Conservation (phyloP, 768 basidiomycete species). For the Tricholoma furcatifolium region DNA sequence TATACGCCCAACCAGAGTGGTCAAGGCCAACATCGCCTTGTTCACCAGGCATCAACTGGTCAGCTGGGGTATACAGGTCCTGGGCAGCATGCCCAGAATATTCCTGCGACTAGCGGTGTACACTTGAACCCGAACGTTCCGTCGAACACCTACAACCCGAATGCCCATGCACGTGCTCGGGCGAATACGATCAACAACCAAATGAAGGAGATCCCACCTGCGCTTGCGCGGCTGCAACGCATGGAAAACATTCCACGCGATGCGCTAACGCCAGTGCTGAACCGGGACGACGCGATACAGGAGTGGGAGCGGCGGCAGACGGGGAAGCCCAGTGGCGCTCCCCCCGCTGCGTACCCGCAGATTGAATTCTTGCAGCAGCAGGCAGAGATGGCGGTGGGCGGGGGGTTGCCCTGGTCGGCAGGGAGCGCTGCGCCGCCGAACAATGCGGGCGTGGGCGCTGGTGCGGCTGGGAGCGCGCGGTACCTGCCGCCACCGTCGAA, state of each 20-base stretch:
- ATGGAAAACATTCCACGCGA: slow-evolving; percentile 90
- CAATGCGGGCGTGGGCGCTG: slow-evolving; percentile 18
- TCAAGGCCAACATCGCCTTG: slow-evolving; percentile 37
- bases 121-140: slow-evolving; percentile 55
- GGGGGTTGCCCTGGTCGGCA: slow-evolving; percentile 53
- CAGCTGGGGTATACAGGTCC: slow-evolving; percentile 40
- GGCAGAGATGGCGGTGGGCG: slow-evolving; percentile 78
- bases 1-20: slow-evolving; percentile 36
- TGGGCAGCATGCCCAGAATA: slow-evolving; percentile 32
- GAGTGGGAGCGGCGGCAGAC: slow-evolving; percentile 94
- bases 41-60: slow-evolving; percentile 51
- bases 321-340: slow-evolving; percentile 63
- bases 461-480: slow-evolving; percentile 28
- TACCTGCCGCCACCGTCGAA: slow-evolving; percentile 67
- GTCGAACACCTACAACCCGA: slow-evolving; percentile 68
- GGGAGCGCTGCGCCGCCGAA: slow-evolving; percentile 15
- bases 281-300: slow-evolving; percentile 90
- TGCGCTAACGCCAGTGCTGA: slow-evolving; percentile 89
- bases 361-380: slow-evolving; percentile 93
- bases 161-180: slow-evolving; percentile 64
- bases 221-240: slow-evolving; percentile 83
- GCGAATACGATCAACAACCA: slow-evolving; percentile 93
- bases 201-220: slow-evolving; percentile 93
- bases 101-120: slow-evolving; percentile 26
- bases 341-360: slow-evolving; percentile 74